A percentile compares a stretch with the other conserved stretches of the same genome.
Evolutionary conservation across 768 basidiomycete species (phyloP).

Genomic region (Hericium erinaceus): DNA sequence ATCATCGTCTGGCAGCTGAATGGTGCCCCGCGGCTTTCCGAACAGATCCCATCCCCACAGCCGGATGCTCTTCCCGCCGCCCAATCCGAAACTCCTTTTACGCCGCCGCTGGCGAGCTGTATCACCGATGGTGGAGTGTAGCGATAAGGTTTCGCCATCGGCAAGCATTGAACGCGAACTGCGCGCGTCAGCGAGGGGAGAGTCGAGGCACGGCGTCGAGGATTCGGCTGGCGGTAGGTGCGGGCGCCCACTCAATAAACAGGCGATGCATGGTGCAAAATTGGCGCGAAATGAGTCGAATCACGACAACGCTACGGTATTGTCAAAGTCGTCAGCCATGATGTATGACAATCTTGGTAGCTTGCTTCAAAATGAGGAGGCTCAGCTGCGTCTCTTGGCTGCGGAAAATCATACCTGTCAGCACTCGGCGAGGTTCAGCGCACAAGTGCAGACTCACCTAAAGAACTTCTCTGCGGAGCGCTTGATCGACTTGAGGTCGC

Average conservation of each 20-base stretch:
- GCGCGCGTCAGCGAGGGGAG: slow-evolving; percentile 35
- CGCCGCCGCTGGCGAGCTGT: slow-evolving; percentile 20
- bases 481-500: slow-evolving; percentile 27
- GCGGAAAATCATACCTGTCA: background rate
- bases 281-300: slow-evolving; percentile 50
- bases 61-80: slow-evolving; percentile 30
- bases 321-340: background rate
- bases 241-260: slow-evolving; percentile 23
- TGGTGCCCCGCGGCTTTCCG: slow-evolving; percentile 37
- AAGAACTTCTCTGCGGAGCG: slow-evolving; percentile 30
- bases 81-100: slow-evolving; percentile 13
- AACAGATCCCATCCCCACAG: slow-evolving; percentile 64
- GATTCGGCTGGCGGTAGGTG: slow-evolving; percentile 13
- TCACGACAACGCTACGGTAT: slow-evolving; percentile 40
- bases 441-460: slow-evolving; percentile 11
- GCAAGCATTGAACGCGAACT: slow-evolving; percentile 28
- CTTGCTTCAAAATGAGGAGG: slow-evolving; percentile 34
- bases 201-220: slow-evolving; percentile 36
- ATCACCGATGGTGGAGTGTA: slow-evolving; percentile 52
- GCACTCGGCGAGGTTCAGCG: background rate
- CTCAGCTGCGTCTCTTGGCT: slow-evolving; percentile 36
- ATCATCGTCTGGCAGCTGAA: slow-evolving; percentile 50
- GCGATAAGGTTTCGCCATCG: slow-evolving; percentile 54
- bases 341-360: too few species aligned
- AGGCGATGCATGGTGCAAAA: slow-evolving; percentile 50